phyloP scores from a whole-genome alignment of 1,284 basidiomycete species.

The Apiotrichum gamsii region DNA sequence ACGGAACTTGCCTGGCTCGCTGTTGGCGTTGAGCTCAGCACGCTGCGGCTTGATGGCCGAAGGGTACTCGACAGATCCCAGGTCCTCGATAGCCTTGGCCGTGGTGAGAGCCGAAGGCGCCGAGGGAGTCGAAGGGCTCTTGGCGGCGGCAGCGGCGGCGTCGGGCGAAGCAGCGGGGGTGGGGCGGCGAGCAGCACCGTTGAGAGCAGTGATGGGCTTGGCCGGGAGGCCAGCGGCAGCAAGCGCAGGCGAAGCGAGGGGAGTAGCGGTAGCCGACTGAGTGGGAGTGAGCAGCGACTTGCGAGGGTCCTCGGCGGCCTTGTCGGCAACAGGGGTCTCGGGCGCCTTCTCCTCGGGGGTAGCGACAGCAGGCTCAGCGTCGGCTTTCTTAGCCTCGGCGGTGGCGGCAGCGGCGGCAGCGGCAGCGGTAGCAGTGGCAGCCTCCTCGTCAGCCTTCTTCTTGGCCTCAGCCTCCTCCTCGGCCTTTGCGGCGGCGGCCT shows the following conservation, averaged over 20 bases:
- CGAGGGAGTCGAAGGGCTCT: slow-evolving; percentile 43
- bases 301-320: slow-evolving; percentile 27
- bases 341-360: slow-evolving; percentile 49
- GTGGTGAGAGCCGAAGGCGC: slow-evolving; percentile 61
- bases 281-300: slow-evolving; percentile 29
- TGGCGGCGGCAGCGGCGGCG: slow-evolving; percentile 71
- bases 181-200: slow-evolving; percentile 31
- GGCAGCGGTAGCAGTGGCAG: slow-evolving; percentile 19
- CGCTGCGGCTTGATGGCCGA: slow-evolving; percentile 75
- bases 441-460: slow-evolving; percentile 42
- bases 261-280: slow-evolving; percentile 30
- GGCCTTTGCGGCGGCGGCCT: slow-evolving; percentile 52
- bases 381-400: slow-evolving; percentile 38
- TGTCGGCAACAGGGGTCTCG: slow-evolving; percentile 20
- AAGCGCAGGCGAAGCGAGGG: slow-evolving; percentile 38
- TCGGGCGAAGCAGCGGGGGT: slow-evolving; percentile 60
- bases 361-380: slow-evolving; percentile 43
- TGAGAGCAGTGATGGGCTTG: slow-evolving; percentile 41
- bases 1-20: slow-evolving; percentile 81
- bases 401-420: slow-evolving; percentile 26
- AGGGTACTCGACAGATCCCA: slow-evolving; percentile 74
- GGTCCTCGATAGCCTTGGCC: slow-evolving; percentile 75
- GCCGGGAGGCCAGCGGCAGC: slow-evolving; percentile 43
- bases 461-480: slow-evolving; percentile 53
- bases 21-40: slow-evolving; percentile 75